Conservation (phyloP, 2,329 filamentous ascomycete species). For the Cylindrodendrum hubeiense region DNA sequence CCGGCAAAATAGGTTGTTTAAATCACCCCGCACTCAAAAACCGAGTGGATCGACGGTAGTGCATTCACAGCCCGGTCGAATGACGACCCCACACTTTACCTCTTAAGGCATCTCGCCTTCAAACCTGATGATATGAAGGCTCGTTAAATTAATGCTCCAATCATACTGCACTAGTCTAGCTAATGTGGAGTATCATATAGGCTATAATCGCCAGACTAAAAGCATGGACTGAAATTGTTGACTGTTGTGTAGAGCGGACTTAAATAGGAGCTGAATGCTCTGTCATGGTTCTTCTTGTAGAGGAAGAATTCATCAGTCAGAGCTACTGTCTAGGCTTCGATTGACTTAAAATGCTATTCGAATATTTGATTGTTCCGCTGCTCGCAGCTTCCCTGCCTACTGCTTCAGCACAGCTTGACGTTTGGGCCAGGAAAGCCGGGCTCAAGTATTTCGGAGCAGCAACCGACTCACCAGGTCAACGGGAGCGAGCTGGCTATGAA, state of each 20-base stretch:
- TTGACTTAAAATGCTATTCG: not conserved
- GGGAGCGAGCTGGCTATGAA: slow-evolving; percentile 5
- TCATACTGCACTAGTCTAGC: not conserved
- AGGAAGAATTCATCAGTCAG: not conserved
- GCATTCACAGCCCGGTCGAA: not conserved
- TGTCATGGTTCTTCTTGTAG: not conserved
- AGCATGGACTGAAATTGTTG: not conserved
- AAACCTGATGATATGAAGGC: not conserved
- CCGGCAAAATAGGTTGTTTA: slow-evolving; percentile 4
- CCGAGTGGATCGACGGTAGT: not conserved
- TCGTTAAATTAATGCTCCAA: not conserved
- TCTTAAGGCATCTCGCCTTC: not conserved
- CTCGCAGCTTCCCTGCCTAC: not conserved
- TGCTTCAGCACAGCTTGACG: slow-evolving; percentile 1
- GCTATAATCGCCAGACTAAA: not conserved
- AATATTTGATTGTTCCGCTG: not conserved
- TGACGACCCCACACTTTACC: not conserved
- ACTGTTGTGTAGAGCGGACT: not conserved
- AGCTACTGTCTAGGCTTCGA: not conserved
- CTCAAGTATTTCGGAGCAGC: slow-evolving; percentile 11
- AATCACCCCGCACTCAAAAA: not conserved
- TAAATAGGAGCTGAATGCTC: not conserved
- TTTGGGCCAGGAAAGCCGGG: slow-evolving; percentile 8
- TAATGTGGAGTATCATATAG: not conserved
- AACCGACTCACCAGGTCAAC: slow-evolving; percentile 10